Evolutionary conservation across 805 yeast genomes (phyloP).

Genomic region (Saturnispora ahearnii): DNA sequence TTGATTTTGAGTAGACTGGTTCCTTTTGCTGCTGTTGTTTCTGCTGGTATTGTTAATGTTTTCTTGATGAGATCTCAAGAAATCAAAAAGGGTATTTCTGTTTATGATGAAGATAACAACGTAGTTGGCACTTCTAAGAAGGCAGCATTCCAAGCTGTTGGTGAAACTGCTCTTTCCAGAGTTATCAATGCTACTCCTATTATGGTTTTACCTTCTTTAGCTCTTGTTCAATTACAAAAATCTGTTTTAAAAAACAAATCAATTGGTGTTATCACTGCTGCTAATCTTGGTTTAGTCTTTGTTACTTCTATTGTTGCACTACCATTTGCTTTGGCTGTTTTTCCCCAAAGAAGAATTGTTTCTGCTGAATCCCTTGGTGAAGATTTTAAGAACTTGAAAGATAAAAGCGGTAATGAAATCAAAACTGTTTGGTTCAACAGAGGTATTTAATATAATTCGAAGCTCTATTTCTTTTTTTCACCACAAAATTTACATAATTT

Average conservation of each 20-base stretch:
- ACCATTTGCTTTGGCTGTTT: constrained; percentile 92
- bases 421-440: constrained; percentile 76
- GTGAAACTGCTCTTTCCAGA: constrained; percentile 92
- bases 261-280: constrained; percentile 50
- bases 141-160: constrained; percentile 91
- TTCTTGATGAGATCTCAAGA: constrained; percentile 95
- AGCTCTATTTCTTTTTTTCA: neutral
- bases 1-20: constrained; percentile 75
- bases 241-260: constrained; percentile 61
- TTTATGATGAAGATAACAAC: constrained; percentile 53
- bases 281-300: constrained; percentile 81
- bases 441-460: constrained; percentile 52
- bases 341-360: constrained; percentile 79
- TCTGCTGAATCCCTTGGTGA: constrained; percentile 53
- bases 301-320: constrained; percentile 77
- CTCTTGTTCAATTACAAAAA: constrained; percentile 70
- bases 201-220: constrained; percentile 92
- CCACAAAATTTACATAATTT: neutral
- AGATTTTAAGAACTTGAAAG: constrained; percentile 51
- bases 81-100: constrained; percentile 73
- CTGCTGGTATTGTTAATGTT: constrained; percentile 95
- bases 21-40: constrained; percentile 97
- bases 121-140: constrained; percentile 65
- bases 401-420: constrained; percentile 49
- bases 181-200: constrained; percentile 95